These are phyloP conservation scores for Xylariaceae sp. DNA, from an alignment of 2,329 filamentous ascomycete genomes.

Conservation along the genomic window DNA sequence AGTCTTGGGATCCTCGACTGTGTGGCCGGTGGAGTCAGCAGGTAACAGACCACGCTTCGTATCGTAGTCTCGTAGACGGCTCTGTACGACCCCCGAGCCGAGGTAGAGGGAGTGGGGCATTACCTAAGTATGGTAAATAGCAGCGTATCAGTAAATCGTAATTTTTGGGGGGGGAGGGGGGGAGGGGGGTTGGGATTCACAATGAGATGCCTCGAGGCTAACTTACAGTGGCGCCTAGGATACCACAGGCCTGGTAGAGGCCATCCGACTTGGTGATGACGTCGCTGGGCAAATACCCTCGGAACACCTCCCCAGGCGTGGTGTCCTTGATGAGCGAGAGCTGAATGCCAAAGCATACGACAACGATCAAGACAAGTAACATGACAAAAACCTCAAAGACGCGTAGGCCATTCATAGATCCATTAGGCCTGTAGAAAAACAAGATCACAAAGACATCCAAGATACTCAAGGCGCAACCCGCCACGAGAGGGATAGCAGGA, in stretches of 20 bases:
- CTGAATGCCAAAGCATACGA: conserved; percentile 66
- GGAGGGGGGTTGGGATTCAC: too few relatives aligned
- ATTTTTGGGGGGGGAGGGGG: too few relatives aligned
- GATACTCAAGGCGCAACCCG: conserved; percentile 63
- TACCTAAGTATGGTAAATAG: conserved; percentile 32
- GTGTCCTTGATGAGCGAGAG: conserved; percentile 55
- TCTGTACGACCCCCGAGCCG: conserved; percentile 63
- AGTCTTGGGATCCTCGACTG: conserved; percentile 24
- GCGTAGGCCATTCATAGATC: conserved; percentile 53
- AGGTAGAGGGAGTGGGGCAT: conserved; percentile 49
- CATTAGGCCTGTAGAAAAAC: conserved; percentile 58
- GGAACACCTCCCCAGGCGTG: conserved; percentile 54
- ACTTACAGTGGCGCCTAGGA: conserved; percentile 63
- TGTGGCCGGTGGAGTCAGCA: conserved; percentile 20
- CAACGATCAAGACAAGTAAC: conserved; percentile 60
- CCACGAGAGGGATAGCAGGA: conserved; percentile 58
- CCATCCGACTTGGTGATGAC: conserved; percentile 53
- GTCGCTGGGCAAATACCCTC: conserved; percentile 58
- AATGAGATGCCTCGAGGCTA: too few relatives aligned
- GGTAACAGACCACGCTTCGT: conserved; percentile 49
- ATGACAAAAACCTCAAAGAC: conserved; percentile 62
- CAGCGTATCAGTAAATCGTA: background rate
- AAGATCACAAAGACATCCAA: conserved; percentile 63
- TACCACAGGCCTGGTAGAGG: conserved; percentile 67
- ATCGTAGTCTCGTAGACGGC: conserved; percentile 60